Evolutionary conservation across 2,329 filamentous ascomycete species (phyloP), one percentile per base, ranked within the genome.

Genomic region (Sarocladium strictum): DNA sequence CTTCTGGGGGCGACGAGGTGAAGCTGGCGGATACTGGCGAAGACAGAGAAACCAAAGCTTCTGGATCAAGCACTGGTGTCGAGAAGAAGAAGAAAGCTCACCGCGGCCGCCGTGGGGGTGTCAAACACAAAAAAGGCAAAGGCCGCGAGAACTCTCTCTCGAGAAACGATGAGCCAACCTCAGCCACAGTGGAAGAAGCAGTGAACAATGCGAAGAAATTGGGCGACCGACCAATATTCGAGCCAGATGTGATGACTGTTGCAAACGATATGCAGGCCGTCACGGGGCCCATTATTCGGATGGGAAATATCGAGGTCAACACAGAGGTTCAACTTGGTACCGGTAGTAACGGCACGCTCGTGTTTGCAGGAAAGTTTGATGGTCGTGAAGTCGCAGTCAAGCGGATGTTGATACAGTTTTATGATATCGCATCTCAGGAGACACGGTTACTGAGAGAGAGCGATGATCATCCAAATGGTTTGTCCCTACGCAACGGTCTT

Each of bases 331-430:
- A 85, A 59, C 75, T 87, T 27, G 84, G 84, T 21, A 86, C 90
- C 56, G 94, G 94, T 54, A 97, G 93, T 68, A 96, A 97, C 65
- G 94, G 94, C n/a, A 99, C 94, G 0, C 85, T 95, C 53, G 94
- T 99, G 0, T 97, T 94, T 68, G 87, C 90, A 50, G 94, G 94
- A n/a, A 89, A 86, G 54, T 97, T 96, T 67, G 94, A 96, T 67
- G 91, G 91, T 23, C 86, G 92, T 52, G 87, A 92, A 43, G 93
- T 99, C 24, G 94, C 94, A 1, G 90, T 99, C 49, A 99, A 99
- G 76, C 85, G 94, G 32, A 96, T 99, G 90, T 77, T 97, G 57
- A 90, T 93, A 32, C 90, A 96, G 61, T 97, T 97, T 63, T 97
- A 92, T 67, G 93, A 96, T 60, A 89, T 99, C 61, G 94, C 94